Percentiles rank a stretch among this genome's conserved stretches.
These are phyloP conservation scores for Crithidia bombi DNA, from an alignment of 208 protist species.

Conservation along the genomic window DNA sequence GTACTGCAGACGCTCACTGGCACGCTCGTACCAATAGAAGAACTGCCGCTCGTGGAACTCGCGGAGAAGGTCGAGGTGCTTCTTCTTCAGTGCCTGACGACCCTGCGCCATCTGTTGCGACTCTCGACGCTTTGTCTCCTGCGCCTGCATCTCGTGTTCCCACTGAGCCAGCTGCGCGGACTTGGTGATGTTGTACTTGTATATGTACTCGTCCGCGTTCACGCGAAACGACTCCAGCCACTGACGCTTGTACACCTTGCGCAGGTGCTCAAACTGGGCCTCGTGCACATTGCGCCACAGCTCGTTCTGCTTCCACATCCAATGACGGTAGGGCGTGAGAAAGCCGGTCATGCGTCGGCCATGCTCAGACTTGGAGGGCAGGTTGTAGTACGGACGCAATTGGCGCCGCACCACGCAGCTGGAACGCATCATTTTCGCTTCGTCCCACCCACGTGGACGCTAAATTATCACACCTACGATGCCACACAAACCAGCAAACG, in stretches of 20 bases:
- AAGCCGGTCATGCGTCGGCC: slow-evolving; percentile 90
- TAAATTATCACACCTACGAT: no score
- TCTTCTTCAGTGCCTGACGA: slow-evolving; percentile 85
- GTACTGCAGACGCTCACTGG: slow-evolving; percentile 90
- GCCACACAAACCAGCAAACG: no score
- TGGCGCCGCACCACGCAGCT: slow-evolving; percentile 44
- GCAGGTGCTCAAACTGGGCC: slow-evolving; percentile 92
- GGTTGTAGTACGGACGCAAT: slow-evolving; percentile 88
- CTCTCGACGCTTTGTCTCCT: slow-evolving; percentile 86
- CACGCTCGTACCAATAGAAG: slow-evolving; percentile 93
- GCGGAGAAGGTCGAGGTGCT: slow-evolving; percentile 88
- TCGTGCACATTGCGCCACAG: slow-evolving; percentile 93
- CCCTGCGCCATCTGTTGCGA: slow-evolving; percentile 75
- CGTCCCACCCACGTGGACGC: not conserved
- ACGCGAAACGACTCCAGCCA: slow-evolving; percentile 93
- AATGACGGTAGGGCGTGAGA: slow-evolving; percentile 89
- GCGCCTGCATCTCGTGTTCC: slow-evolving; percentile 91
- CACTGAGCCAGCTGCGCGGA: slow-evolving; percentile 88
- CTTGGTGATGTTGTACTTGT: slow-evolving; percentile 95
- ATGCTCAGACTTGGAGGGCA: slow-evolving; percentile 85
- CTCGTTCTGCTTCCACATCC: slow-evolving; percentile 95
- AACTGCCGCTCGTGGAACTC: slow-evolving; percentile 93
- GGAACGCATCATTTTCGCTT: slow-evolving; percentile 49
- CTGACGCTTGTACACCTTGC: slow-evolving; percentile 92
- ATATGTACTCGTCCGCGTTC: slow-evolving; percentile 93